phyloP scores from a whole-genome alignment of 2,329 filamentous ascomycete genomes.

The Nemania sp. region DNA sequence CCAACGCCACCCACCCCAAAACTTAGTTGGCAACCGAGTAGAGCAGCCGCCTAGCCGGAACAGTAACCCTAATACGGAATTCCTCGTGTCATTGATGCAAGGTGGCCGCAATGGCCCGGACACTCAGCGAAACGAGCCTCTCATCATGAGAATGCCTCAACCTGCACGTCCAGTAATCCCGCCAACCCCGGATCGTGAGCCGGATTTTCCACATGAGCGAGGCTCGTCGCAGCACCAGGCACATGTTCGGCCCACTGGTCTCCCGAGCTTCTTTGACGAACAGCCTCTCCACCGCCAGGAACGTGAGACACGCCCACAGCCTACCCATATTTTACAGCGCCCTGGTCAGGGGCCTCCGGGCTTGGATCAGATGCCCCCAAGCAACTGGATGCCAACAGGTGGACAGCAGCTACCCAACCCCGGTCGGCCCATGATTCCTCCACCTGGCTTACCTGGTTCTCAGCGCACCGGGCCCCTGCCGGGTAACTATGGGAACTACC shows the following conservation, averaged over 20 bases:
- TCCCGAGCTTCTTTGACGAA: constrained; percentile 60
- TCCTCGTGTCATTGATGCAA: constrained; percentile 84
- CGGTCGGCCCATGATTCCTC: constrained; percentile 61
- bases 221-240: constrained; percentile 42
- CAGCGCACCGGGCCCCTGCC: constrained; percentile 56
- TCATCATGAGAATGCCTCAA: constrained; percentile 58
- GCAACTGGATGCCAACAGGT: constrained; percentile 52
- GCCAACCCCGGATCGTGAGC: constrained; percentile 54
- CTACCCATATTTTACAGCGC: constrained; percentile 67
- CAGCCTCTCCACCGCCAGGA: constrained; percentile 53
- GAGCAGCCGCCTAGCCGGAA: constrained; percentile 49
- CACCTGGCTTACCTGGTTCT: constrained; percentile 59
- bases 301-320: constrained; percentile 53
- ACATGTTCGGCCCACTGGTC: constrained; percentile 40
- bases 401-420: constrained; percentile 51
- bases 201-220: constrained; percentile 52
- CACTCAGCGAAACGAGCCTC: constrained; percentile 55
- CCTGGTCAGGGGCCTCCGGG: constrained; percentile 59
- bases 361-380: constrained; percentile 63
- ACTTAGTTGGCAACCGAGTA: constrained; percentile 52
- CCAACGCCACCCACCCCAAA: constrained; percentile 61
- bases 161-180: constrained; percentile 54
- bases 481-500: constrained; percentile 65
- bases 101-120: constrained; percentile 54
- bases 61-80: constrained; percentile 74